Percentiles rank a stretch among this genome's conserved stretches.
phyloP scores from a whole-genome alignment of 768 basidiomycete species.

The Cystofilobasidium ferigula region DNA sequence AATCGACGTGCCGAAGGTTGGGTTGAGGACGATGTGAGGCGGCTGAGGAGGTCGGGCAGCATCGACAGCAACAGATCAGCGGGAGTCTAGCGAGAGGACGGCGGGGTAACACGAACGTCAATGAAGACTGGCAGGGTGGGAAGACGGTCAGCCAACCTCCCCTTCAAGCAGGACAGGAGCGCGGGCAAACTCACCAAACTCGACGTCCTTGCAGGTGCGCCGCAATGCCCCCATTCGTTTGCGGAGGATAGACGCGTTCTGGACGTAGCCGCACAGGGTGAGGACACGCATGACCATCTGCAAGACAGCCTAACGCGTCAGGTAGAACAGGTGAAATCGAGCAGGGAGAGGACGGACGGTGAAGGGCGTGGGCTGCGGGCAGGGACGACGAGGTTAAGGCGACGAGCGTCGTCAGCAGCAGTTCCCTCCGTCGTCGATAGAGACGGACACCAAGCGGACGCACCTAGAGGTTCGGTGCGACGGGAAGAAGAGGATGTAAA shows the following conservation, averaged over 20 bases:
- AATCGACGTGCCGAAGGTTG: conserved; percentile 19
- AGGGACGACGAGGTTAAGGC: no score
- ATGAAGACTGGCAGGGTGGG: conserved; percentile 13
- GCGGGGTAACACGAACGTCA: not conserved
- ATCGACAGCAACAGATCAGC: not conserved
- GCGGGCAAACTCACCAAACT: conserved; percentile 19
- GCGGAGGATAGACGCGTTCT: conserved; percentile 24
- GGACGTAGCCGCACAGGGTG: not conserved
- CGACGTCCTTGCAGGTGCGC: conserved; percentile 22
- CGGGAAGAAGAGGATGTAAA: no score
- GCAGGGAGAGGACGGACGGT: not conserved
- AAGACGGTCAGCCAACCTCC: not conserved
- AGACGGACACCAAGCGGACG: no score
- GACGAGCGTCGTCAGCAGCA: no score
- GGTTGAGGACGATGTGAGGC: conserved; percentile 26
- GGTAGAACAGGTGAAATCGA: no score
- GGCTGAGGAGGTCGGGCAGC: conserved; percentile 1
- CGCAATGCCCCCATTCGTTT: conserved; percentile 24
- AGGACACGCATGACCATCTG: conserved; percentile 9
- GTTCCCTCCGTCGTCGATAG: no score
- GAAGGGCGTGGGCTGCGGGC: no score
- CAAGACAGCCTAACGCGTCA: no score
- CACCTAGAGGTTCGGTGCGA: no score
- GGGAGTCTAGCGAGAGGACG: not conserved
- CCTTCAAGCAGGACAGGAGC: not conserved